Evolutionary conservation across 257 asterid genomes (phyloP).

Genomic region (Verbena officinalis): DNA sequence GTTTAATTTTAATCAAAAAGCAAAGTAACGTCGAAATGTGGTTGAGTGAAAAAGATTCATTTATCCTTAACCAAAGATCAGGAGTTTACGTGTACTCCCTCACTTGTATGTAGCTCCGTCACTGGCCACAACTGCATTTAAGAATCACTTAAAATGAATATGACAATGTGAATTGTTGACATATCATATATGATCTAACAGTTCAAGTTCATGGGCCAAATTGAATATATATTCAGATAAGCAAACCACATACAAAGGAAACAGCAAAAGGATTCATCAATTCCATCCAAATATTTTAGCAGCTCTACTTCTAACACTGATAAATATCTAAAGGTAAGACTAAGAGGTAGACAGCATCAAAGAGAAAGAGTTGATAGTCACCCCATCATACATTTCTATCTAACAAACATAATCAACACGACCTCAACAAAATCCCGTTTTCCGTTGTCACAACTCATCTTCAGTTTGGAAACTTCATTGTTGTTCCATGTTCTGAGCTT

Average conservation of each 20-base stretch:
- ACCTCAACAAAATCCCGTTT: slow-evolving; percentile 27
- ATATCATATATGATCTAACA: too few species aligned
- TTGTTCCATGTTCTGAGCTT: slow-evolving; percentile 25
- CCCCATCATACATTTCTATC: slow-evolving; percentile 17
- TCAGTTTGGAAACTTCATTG: neutral
- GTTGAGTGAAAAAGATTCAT: too few species aligned
- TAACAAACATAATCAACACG: slow-evolving; percentile 23
- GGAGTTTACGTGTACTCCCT: too few species aligned
- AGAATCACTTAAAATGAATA: too few species aligned
- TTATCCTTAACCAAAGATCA: neutral
- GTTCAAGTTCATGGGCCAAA: too few species aligned
- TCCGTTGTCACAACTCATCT: neutral
- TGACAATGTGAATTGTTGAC: too few species aligned
- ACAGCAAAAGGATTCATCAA: neutral
- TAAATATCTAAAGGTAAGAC: neutral
- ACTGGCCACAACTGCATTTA: too few species aligned
- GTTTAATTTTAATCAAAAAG: neutral
- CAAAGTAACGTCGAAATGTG: too few species aligned
- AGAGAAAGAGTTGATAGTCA: slow-evolving; percentile 3
- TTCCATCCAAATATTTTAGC: too few species aligned
- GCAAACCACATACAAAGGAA: neutral
- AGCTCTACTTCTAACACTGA: neutral
- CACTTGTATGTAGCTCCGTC: too few species aligned
- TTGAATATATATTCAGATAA: too few species aligned
- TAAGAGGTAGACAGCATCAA: slow-evolving; percentile 6